Evolutionary conservation across 2,329 filamentous ascomycete genomes (phyloP).

Genomic region (Aspergillus viridinutans): DNA sequence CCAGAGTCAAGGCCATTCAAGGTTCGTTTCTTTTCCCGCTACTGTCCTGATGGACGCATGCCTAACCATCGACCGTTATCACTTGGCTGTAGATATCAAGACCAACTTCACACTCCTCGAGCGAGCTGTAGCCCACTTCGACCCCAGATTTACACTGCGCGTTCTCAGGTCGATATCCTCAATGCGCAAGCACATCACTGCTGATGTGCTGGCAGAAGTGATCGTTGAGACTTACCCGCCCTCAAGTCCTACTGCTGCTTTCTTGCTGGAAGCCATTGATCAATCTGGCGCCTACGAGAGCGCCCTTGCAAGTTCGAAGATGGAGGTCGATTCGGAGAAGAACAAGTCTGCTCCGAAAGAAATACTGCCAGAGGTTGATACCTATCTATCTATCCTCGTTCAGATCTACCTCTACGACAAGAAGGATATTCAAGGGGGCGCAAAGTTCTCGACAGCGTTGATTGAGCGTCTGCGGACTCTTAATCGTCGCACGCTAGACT

Average conservation of each 20-base stretch:
- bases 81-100: constrained; percentile 70
- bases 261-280: constrained; percentile 66
- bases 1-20: constrained; percentile 49
- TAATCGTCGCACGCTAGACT: constrained; percentile 91
- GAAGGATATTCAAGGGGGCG: constrained; percentile 74
- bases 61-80: constrained; percentile 6
- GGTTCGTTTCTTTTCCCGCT: constrained; percentile 27
- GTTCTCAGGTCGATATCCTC: constrained; percentile 93
- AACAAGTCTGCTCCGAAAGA: constrained; percentile 65
- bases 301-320: constrained; percentile 57
- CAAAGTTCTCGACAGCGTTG: constrained; percentile 77
- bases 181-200: constrained; percentile 82
- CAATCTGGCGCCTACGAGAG: constrained; percentile 62
- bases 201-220: constrained; percentile 74
- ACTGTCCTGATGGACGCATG: not conserved
- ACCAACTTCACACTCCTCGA: constrained; percentile 89
- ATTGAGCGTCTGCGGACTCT: constrained; percentile 80
- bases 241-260: constrained; percentile 63
- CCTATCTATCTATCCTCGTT: constrained; percentile 79
- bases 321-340: constrained; percentile 71
- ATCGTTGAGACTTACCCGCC: constrained; percentile 75
- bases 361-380: constrained; percentile 77
- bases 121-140: constrained; percentile 86
- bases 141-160: constrained; percentile 89
- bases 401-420: constrained; percentile 87